phyloP scores from a whole-genome alignment of 441 rosid species.

The Gossypium aridum region DNA sequence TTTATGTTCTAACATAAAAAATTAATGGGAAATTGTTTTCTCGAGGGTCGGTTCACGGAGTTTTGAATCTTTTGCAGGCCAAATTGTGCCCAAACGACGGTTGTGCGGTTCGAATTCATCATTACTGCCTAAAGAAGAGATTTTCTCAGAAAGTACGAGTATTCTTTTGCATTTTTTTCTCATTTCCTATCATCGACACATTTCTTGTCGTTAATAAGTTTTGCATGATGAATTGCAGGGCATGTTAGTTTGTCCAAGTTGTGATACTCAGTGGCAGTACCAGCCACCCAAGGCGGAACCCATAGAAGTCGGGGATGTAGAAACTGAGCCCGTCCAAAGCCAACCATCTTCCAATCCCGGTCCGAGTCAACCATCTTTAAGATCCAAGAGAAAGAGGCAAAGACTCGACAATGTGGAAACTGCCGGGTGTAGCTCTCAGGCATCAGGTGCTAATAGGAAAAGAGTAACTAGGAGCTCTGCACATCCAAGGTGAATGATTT shows the following conservation, averaged over 20 bases:
- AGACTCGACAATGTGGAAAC: constrained; percentile 17
- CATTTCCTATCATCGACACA: neutral
- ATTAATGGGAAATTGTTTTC: neutral
- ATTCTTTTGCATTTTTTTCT: constrained; percentile 8
- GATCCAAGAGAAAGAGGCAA: constrained; percentile 40
- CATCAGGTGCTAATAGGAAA: constrained; percentile 25
- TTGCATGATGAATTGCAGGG: constrained; percentile 38
- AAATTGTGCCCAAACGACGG: constrained; percentile 55
- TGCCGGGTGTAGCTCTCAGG: constrained; percentile 32
- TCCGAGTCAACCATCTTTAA: constrained; percentile 29
- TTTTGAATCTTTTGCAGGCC: constrained; percentile 45
- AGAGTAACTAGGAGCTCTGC: constrained; percentile 50
- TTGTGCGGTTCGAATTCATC: constrained; percentile 61
- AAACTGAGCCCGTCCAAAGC: constrained; percentile 13
- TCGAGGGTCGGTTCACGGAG: neutral
- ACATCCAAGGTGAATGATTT: constrained; percentile 23
- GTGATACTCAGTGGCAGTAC: constrained; percentile 52
- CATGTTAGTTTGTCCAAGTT: constrained; percentile 49
- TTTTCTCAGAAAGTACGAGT: constrained; percentile 41
- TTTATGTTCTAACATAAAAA: neutral
- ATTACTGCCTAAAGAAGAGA: constrained; percentile 60
- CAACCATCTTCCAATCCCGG: constrained; percentile 11
- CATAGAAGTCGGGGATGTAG: constrained; percentile 31
- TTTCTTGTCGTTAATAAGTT: neutral
- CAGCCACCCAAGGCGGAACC: constrained; percentile 36